These are phyloP conservation scores for Hemisphaericaspora subhashii DNA, from an alignment of 1,139 yeast species.

Conservation along the genomic window DNA sequence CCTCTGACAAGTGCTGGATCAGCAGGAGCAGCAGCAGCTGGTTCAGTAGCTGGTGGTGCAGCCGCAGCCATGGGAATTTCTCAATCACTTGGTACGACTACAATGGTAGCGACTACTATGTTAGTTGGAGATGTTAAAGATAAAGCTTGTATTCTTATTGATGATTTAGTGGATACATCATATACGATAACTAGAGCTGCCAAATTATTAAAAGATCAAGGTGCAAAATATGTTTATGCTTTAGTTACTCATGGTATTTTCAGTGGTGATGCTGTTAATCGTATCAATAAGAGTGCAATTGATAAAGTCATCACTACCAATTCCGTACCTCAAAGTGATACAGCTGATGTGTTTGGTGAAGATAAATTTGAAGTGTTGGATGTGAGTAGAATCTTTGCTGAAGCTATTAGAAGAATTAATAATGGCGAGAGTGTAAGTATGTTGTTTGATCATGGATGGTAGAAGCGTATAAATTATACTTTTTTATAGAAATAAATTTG, in stretches of 20 bases:
- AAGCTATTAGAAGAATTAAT: slow-evolving; percentile 91
- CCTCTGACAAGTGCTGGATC: slow-evolving; percentile 25
- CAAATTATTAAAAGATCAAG: slow-evolving; percentile 84
- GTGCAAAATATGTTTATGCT: slow-evolving; percentile 84
- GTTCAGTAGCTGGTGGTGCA: slow-evolving; percentile 1
- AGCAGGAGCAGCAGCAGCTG: slow-evolving; percentile 1
- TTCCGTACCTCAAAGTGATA: slow-evolving; percentile 79
- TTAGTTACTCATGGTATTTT: slow-evolving; percentile 91
- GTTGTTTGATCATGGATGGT: slow-evolving; percentile 89
- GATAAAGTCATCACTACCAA: slow-evolving; percentile 91
- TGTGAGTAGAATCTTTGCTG: slow-evolving; percentile 85
- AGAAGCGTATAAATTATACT: too few relatives aligned
- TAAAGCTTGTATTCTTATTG: slow-evolving; percentile 81
- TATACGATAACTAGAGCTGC: slow-evolving; percentile 93
- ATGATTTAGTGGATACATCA: slow-evolving; percentile 93
- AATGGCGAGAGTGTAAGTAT: slow-evolving; percentile 95
- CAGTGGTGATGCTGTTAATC: slow-evolving; percentile 83
- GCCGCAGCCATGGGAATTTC: slow-evolving; percentile 1
- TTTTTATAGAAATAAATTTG: too few relatives aligned
- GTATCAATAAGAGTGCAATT: slow-evolving; percentile 67
- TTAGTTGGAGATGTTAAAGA: slow-evolving; percentile 90
- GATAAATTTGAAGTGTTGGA: slow-evolving; percentile 79
- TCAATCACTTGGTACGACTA: slow-evolving; percentile 13
- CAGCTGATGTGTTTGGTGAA: slow-evolving; percentile 49
- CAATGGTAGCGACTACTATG: slow-evolving; percentile 71